Evolutionary conservation across 169 alveolate species (phyloP).

Genomic region (Pseudocohnilembus persalinus): DNA sequence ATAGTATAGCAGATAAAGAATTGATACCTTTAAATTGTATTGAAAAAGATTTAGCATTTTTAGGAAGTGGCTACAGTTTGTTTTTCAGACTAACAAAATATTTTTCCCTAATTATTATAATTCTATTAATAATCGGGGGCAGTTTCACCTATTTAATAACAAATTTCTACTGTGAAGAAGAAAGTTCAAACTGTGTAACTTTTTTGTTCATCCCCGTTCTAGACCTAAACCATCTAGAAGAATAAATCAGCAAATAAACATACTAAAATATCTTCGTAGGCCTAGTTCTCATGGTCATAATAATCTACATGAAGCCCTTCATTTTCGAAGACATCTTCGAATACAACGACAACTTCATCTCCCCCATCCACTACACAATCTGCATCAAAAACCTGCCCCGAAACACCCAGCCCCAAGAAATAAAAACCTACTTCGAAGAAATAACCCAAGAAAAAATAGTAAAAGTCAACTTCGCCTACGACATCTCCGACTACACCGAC

Average conservation of each 20-base stretch:
- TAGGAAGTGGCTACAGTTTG: neutral
- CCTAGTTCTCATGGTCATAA: neutral
- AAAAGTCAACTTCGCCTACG: neutral
- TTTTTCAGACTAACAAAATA: neutral
- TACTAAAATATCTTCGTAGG: neutral
- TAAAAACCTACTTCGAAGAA: neutral
- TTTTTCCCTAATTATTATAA: too few species aligned
- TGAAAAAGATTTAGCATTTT: neutral
- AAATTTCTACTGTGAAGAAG: neutral
- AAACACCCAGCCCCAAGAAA: neutral
- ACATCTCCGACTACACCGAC: neutral
- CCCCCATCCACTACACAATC: neutral
- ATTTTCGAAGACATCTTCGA: neutral
- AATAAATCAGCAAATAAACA: neutral
- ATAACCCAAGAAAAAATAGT: neutral
- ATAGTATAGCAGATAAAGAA: neutral
- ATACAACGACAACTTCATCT: neutral
- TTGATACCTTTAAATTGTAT: neutral
- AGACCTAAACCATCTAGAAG: neutral
- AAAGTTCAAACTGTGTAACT: neutral
- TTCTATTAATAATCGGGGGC: neutral
- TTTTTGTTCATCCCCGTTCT: neutral
- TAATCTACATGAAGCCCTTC: neutral
- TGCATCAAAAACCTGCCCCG: neutral
- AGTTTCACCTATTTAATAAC: neutral